Evolutionary conservation across 495 filamentous ascomycete species (phyloP), one percentile per base, ranked within the genome.

Genomic region (Immersiella caudata): DNA sequence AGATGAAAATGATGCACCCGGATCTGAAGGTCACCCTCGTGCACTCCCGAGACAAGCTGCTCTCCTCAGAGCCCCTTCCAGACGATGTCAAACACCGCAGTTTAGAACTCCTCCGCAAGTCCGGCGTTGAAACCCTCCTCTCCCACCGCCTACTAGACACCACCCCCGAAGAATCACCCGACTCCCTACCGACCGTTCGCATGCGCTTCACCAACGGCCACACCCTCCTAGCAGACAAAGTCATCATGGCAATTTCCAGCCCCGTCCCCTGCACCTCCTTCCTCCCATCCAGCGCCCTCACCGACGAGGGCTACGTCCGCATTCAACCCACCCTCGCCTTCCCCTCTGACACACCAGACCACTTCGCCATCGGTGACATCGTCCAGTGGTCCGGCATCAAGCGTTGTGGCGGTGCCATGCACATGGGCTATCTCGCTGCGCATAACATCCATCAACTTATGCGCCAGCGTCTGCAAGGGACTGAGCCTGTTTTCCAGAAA

Each of bases 331-430:
- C 82, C 49, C 79, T 83, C 24, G 72, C 78, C 70, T 87, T 87
- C 71, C 73, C 77, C 0, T 64, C 71, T 0, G 68, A 89, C 65
- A 70, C 82, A 14, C 69, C 70, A 0, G 72, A 79, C 51, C 90
- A 91, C 73, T 89, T 86, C 67, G 88, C 87, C n/a, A 76, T 82
- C 33, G 80, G 84, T 60, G 78, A 86, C 70, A 56, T 88, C 68
- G 83, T 80, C 40, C 74, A 78, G 68, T 90, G 89, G 89, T 81
- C 84, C 0, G 89, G 89, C 22, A 91, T 91, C 76, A 91, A 90
- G 78, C 84, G 90, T 29, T 90, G 87, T 71, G 90, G 90, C 29
- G 83, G 76, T 5, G 90, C 90, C 14, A 87, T 92, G 83, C 83
- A 89, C 62, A 86, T 87, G 83, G 90, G 88, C 16, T 82, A 85